Percentiles rank a stretch among this genome's conserved stretches.
Evolutionary conservation across 2,329 filamentous ascomycete species (phyloP).

Genomic region (Hymenoscyphus repandus): DNA sequence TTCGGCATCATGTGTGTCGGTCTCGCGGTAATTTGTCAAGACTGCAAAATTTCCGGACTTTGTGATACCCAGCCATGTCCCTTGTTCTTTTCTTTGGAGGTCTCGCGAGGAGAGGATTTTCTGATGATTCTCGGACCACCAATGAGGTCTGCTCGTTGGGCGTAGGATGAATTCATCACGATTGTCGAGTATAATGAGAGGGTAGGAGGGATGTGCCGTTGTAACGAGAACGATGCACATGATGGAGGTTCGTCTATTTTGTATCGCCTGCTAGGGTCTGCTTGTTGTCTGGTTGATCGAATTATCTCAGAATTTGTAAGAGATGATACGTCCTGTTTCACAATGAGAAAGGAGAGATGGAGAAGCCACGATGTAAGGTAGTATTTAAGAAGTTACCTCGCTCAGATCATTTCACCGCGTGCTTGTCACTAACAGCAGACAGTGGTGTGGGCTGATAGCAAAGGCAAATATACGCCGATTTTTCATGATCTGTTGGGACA

Average conservation of each 20-base stretch:
- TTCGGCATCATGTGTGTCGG: conserved; percentile 40
- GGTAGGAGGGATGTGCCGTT: conserved; percentile 69
- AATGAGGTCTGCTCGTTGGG: conserved; percentile 58
- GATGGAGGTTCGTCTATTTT: conserved; percentile 5
- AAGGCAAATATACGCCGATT: neutral
- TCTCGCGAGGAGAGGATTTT: conserved; percentile 54
- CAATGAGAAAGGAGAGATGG: neutral
- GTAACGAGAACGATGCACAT: conserved; percentile 79
- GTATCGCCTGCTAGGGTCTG: neutral
- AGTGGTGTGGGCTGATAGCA: neutral
- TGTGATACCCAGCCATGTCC: conserved; percentile 63
- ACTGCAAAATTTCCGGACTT: conserved; percentile 55
- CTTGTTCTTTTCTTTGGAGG: conserved; percentile 55
- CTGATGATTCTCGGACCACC: conserved; percentile 43
- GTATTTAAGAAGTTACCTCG: neutral
- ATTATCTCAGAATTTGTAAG: neutral
- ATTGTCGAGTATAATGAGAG: conserved; percentile 72
- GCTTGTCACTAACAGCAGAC: neutral
- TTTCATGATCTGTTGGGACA: neutral
- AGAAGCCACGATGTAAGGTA: neutral
- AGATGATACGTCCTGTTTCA: neutral
- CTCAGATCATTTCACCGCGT: neutral
- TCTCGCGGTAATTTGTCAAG: conserved; percentile 63
- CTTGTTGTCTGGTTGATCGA: neutral
- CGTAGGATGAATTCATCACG: conserved; percentile 68